phyloP scores from a whole-genome alignment of 192 early-diverging fungal species.

The Phycomyces nitens region DNA sequence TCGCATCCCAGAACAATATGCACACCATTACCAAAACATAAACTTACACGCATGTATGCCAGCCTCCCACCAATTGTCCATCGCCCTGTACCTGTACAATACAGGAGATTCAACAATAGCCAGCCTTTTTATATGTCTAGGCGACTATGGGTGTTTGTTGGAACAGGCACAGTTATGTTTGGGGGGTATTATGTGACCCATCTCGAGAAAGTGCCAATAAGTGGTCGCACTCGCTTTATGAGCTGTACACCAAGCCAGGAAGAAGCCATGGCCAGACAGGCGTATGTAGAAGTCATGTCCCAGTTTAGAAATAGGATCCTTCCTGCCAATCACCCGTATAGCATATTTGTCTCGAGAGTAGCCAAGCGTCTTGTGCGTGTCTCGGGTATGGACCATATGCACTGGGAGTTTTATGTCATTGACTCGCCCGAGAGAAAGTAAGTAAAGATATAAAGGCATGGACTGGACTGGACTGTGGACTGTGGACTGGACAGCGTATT shows the following conservation, averaged over 20 bases:
- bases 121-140: conserved; percentile 20
- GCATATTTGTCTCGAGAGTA: conserved; percentile 64
- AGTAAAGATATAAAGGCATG: background rate
- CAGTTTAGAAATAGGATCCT: conserved; percentile 68
- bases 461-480: background rate
- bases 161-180: conserved; percentile 31
- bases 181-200: conserved; percentile 67
- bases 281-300: conserved; percentile 66
- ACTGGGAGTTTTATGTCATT: conserved; percentile 95
- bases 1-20: background rate
- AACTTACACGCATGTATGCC: background rate
- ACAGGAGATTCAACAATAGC: conserved; percentile 20
- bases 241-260: conserved; percentile 57
- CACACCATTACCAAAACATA: background rate
- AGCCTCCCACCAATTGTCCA: background rate
- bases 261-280: conserved; percentile 61
- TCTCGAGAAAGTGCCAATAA: conserved; percentile 73
- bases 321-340: conserved; percentile 58
- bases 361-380: conserved; percentile 68
- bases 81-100: background rate
- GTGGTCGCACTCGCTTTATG: conserved; percentile 66
- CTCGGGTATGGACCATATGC: conserved; percentile 62
- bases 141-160: conserved; percentile 25
- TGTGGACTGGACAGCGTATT: background rate
- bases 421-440: conserved; percentile 71